Conservation (phyloP, 2,329 filamentous ascomycete genomes). For the Pseudogymnoascus sp. region DNA sequence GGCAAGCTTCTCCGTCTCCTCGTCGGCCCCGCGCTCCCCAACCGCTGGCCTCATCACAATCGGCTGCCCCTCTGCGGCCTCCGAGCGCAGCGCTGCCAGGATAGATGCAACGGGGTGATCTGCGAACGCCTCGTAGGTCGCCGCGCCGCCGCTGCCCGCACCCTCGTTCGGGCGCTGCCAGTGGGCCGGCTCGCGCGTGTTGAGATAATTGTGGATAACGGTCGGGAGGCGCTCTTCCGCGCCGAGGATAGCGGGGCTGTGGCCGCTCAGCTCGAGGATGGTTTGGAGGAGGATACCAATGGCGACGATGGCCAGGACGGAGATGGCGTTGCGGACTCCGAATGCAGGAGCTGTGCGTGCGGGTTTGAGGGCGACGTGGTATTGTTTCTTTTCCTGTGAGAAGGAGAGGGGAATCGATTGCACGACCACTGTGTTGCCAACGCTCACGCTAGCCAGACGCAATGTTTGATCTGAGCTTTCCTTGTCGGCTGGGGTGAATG, state of each 20-base stretch:
- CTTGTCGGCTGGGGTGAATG: slow-evolving; percentile 25
- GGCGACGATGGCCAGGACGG: slow-evolving; percentile 18
- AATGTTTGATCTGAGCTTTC: slow-evolving; percentile 20
- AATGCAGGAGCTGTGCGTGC: neutral
- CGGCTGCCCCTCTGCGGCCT: slow-evolving; percentile 4
- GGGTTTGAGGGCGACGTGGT: slow-evolving; percentile 7
- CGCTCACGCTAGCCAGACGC: slow-evolving; percentile 28
- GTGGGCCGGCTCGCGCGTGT: neutral
- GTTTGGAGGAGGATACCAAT: slow-evolving; percentile 24
- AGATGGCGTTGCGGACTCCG: slow-evolving; percentile 14
- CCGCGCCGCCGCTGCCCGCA: neutral
- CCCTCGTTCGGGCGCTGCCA: neutral
- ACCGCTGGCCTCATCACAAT: neutral
- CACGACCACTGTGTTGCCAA: slow-evolving; percentile 29
- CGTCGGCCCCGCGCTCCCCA: neutral
- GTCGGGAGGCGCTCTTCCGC: slow-evolving; percentile 18
- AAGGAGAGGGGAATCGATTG: slow-evolving; percentile 29
- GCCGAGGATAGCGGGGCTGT: slow-evolving; percentile 19
- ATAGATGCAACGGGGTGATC: slow-evolving; percentile 1
- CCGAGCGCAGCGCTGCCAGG: neutral
- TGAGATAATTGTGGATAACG: neutral
- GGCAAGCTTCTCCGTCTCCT: slow-evolving; percentile 10
- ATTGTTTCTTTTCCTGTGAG: neutral
- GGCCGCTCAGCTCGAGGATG: slow-evolving; percentile 26
- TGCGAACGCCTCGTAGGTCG: neutral